phyloP scores from a whole-genome alignment of 306 rosid genomes.

The Acacia acuminata region DNA sequence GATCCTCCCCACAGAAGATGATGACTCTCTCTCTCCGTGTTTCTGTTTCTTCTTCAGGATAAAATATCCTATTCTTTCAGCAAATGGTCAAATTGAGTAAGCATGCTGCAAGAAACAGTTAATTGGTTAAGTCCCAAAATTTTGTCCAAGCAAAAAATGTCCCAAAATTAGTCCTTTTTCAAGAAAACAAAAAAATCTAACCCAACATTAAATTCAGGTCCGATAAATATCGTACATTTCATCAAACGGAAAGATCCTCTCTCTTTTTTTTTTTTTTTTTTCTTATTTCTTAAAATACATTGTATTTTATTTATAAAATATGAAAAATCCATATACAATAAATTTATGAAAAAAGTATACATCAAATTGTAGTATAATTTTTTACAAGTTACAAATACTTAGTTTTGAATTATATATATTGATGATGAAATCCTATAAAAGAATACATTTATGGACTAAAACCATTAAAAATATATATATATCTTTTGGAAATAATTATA shows the following conservation, averaged over 20 bases:
- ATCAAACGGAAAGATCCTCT: not conserved
- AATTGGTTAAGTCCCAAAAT: not conserved
- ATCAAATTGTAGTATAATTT: too few relatives aligned
- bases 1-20: constrained; percentile 32
- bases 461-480: not conserved
- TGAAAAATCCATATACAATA: not conserved
- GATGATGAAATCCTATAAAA: not conserved
- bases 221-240: not conserved
- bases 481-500: not conserved
- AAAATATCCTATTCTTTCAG: constrained; percentile 16
- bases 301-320: too few relatives aligned
- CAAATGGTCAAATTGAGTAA: constrained; percentile 31
- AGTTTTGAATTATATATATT: too few relatives aligned
- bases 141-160: not conserved
- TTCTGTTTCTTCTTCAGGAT: not conserved
- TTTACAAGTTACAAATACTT: too few relatives aligned
- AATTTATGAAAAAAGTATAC: not conserved
- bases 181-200: not conserved
- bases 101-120: constrained; percentile 16
- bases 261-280: not conserved
- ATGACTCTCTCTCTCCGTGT: constrained; percentile 24
- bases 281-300: not conserved
- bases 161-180: not conserved
- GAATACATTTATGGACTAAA: not conserved
- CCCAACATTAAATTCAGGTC: not conserved